Evolutionary conservation across 1,139 yeast species (phyloP).

Genomic region (Geotrichum australiense): DNA sequence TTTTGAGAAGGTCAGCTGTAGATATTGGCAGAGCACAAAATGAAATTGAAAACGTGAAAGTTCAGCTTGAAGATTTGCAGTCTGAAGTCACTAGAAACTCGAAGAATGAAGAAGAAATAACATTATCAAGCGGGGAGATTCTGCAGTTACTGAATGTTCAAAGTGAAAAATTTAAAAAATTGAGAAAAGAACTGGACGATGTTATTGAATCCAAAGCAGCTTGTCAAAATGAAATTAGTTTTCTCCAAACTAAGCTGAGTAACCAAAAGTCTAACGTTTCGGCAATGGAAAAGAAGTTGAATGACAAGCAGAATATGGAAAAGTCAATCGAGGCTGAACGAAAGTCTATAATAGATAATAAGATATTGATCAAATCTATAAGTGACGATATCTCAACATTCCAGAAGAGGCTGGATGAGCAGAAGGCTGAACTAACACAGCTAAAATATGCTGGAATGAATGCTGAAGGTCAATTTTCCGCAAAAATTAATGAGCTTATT

Average conservation of each 20-base stretch:
- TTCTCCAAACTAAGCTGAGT: slow-evolving; percentile 47
- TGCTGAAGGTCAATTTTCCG: slow-evolving; percentile 19
- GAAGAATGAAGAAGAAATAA: slow-evolving; percentile 28
- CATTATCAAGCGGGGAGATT: slow-evolving; percentile 43
- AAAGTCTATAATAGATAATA: slow-evolving; percentile 20
- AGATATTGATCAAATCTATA: slow-evolving; percentile 14
- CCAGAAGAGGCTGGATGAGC: slow-evolving; percentile 16
- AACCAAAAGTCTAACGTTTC: slow-evolving; percentile 52
- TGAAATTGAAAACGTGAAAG: slow-evolving; percentile 23
- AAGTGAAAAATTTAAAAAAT: slow-evolving; percentile 39
- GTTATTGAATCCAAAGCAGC: slow-evolving; percentile 46
- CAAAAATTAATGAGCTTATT: slow-evolving; percentile 16
- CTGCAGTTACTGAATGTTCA: slow-evolving; percentile 44
- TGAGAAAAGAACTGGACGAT: slow-evolving; percentile 42
- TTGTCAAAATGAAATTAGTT: slow-evolving; percentile 43
- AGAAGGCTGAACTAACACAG: slow-evolving; percentile 18
- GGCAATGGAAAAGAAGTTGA: slow-evolving; percentile 30
- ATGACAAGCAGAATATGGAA: slow-evolving; percentile 25
- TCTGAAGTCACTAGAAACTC: slow-evolving; percentile 33
- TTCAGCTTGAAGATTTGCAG: slow-evolving; percentile 25
- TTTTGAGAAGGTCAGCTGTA: slow-evolving; percentile 35
- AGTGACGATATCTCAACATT: slow-evolving; percentile 16
- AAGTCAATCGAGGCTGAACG: slow-evolving; percentile 26
- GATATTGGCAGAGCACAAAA: slow-evolving; percentile 24
- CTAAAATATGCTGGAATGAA: slow-evolving; percentile 19